Evolutionary conservation across 2,329 filamentous ascomycete species (phyloP).

Genomic region (Exophiala dermatitidis): DNA sequence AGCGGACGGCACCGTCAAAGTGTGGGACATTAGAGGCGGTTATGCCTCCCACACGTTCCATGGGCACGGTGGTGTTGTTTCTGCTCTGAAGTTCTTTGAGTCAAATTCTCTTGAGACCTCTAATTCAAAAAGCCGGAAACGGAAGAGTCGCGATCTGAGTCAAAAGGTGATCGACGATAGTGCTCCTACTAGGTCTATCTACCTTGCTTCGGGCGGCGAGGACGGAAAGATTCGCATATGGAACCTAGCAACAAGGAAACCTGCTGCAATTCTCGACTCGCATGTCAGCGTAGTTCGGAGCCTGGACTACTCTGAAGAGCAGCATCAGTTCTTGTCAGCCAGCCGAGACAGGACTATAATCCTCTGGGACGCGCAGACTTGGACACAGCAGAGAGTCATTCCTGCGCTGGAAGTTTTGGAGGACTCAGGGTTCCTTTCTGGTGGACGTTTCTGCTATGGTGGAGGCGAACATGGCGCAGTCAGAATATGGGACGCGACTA

Average conservation of each 20-base stretch:
- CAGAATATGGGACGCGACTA: constrained; percentile 73
- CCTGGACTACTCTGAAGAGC: constrained; percentile 68
- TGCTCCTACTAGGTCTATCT: constrained; percentile 48
- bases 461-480: constrained; percentile 77
- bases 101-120: constrained; percentile 24
- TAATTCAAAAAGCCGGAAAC: constrained; percentile 24
- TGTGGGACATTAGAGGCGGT: constrained; percentile 85
- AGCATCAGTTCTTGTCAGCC: constrained; percentile 71
- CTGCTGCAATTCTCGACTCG: constrained; percentile 71
- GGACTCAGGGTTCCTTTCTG: constrained; percentile 67
- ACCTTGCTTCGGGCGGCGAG: constrained; percentile 84
- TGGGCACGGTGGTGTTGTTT: constrained; percentile 84
- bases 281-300: constrained; percentile 92
- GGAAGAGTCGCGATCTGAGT: constrained; percentile 40
- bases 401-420: constrained; percentile 83
- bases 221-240: constrained; percentile 88
- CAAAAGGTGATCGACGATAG: constrained; percentile 39
- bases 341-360: constrained; percentile 91
- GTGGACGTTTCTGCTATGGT: constrained; percentile 68
- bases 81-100: constrained; percentile 87
- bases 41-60: constrained; percentile 94
- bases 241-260: constrained; percentile 78
- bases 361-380: constrained; percentile 79
- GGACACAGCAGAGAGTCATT: constrained; percentile 73
- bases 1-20: constrained; percentile 87